These are phyloP conservation scores for Mucor velutinosus DNA, from an alignment of 371 early-diverging fungal genomes.

Conservation along the genomic window DNA sequence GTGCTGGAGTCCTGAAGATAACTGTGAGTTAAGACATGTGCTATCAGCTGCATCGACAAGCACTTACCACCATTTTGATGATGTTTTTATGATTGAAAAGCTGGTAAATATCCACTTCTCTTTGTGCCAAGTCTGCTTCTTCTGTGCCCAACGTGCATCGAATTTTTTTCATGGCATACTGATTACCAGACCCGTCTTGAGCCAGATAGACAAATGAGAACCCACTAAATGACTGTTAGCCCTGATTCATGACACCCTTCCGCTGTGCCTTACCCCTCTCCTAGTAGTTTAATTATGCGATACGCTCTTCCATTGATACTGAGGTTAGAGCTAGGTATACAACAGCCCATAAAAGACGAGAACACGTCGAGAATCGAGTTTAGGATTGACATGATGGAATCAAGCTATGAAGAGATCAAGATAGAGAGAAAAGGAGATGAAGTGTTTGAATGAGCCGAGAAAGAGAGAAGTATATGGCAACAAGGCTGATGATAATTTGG, in stretches of 20 bases:
- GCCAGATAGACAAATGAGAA: constrained; percentile 77
- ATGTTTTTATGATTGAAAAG: constrained; percentile 64
- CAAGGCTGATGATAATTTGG: no score
- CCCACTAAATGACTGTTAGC: constrained; percentile 46
- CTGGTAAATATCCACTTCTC: constrained; percentile 65
- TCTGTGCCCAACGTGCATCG: constrained; percentile 66
- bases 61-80: constrained; percentile 62
- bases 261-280: constrained; percentile 62
- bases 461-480: background rate
- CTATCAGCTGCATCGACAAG: no score
- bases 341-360: constrained; percentile 19
- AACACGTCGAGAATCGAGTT: constrained; percentile 16
- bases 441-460: background rate
- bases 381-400: constrained; percentile 9
- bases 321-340: constrained; percentile 64
- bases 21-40: background rate
- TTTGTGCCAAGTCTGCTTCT: constrained; percentile 54
- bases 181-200: constrained; percentile 57
- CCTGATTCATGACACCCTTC: background rate
- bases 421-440: no score
- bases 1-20: constrained; percentile 33
- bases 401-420: background rate
- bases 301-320: constrained; percentile 65
- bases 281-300: constrained; percentile 65
- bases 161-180: constrained; percentile 74